Evolutionary conservation across 345 rosid species (phyloP).

Genomic region (Excoecaria cochinchinensis): DNA sequence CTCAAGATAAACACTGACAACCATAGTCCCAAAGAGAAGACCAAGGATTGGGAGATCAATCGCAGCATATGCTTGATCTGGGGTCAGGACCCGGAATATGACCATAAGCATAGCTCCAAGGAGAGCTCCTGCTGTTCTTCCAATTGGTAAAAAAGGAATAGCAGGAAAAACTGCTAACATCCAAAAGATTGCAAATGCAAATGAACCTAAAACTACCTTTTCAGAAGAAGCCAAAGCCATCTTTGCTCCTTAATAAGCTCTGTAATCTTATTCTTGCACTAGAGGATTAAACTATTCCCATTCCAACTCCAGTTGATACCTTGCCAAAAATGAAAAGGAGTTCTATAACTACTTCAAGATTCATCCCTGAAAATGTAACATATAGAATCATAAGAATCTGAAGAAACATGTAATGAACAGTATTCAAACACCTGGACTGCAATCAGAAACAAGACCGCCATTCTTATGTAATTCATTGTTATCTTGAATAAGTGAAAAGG

Average conservation of each 20-base stretch:
- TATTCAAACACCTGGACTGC: slow-evolving; percentile 16
- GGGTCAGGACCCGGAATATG: slow-evolving; percentile 60
- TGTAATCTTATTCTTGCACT: neutral
- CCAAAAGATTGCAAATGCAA: slow-evolving; percentile 78
- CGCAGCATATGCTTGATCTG: slow-evolving; percentile 74
- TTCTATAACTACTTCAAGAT: neutral
- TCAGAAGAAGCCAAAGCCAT: slow-evolving; percentile 59
- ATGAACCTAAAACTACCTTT: slow-evolving; percentile 61
- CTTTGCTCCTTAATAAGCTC: neutral
- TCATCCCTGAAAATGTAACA: slow-evolving; percentile 9
- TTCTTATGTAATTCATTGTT: neutral
- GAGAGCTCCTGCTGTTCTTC: slow-evolving; percentile 88
- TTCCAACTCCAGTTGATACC: neutral
- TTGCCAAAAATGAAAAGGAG: neutral
- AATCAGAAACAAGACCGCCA: neutral
- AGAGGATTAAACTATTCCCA: neutral
- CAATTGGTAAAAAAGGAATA: slow-evolving; percentile 71
- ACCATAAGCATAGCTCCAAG: slow-evolving; percentile 89
- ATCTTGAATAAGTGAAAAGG: neutral
- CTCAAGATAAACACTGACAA: slow-evolving; percentile 76
- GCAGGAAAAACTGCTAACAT: slow-evolving; percentile 80
- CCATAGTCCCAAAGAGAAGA: slow-evolving; percentile 89
- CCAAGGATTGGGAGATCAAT: slow-evolving; percentile 84
- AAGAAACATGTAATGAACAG: neutral
- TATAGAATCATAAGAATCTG: neutral